These are phyloP conservation scores for Mycena maculata DNA, from an alignment of 768 basidiomycete species.

Conservation along the genomic window DNA sequence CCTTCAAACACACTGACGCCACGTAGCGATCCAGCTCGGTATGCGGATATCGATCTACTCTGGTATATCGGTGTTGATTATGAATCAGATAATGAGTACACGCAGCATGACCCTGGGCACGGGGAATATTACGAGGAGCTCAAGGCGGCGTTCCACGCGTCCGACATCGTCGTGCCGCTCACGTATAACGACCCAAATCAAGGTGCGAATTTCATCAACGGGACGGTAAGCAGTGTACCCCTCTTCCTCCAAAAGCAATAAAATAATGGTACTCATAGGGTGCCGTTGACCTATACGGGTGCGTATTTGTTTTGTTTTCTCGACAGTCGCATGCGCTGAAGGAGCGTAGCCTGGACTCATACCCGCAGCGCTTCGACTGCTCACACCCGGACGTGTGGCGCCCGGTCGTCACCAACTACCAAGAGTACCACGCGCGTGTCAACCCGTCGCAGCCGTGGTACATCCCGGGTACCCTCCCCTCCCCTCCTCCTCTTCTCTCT, in stretches of 20 bases:
- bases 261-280: conserved; percentile 54
- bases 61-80: neutral
- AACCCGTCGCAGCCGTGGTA: conserved; percentile 74
- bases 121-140: conserved; percentile 74
- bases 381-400: conserved; percentile 76
- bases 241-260: neutral
- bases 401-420: conserved; percentile 71
- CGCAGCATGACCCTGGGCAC: conserved; percentile 57
- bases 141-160: conserved; percentile 62
- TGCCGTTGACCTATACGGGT: conserved; percentile 83
- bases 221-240: conserved; percentile 59
- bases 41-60: neutral
- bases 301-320: conserved; percentile 17
- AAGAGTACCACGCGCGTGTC: conserved; percentile 68
- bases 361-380: conserved; percentile 86
- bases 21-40: conserved; percentile 30
- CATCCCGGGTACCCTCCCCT: conserved; percentile 65
- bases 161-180: conserved; percentile 74
- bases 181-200: conserved; percentile 80
- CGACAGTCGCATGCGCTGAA: neutral
- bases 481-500: conserved; percentile 4
- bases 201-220: conserved; percentile 73
- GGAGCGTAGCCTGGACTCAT: conserved; percentile 66
- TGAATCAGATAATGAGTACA: conserved; percentile 83
- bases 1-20: neutral